A percentile compares a stretch with the other conserved stretches of the same genome.
Evolutionary conservation across 2,329 filamentous ascomycete genomes (phyloP).

Genomic region (Aspergillus nomiae): DNA sequence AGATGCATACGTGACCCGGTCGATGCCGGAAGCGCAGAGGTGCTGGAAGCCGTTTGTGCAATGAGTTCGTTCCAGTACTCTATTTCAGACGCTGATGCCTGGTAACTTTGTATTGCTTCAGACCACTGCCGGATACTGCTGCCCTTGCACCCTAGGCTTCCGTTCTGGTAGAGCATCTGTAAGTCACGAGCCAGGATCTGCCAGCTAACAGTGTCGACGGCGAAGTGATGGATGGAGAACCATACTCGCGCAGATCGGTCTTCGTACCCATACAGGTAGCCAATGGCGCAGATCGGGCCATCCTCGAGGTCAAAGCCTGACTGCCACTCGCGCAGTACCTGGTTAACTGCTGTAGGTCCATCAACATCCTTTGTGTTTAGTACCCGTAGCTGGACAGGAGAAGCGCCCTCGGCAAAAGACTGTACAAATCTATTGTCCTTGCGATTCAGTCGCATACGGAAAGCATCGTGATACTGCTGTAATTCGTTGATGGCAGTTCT

Average conservation of each 20-base stretch:
- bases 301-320: neutral
- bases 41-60: neutral
- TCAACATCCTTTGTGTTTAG: neutral
- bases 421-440: neutral
- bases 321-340: neutral
- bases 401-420: neutral
- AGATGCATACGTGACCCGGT: neutral
- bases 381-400: neutral
- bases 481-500: neutral
- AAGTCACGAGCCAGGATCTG: neutral
- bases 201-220: neutral
- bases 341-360: neutral
- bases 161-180: neutral
- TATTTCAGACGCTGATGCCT: neutral
- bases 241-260: neutral
- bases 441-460: neutral
- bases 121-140: neutral
- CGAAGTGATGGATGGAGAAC: neutral
- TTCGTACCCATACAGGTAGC: neutral
- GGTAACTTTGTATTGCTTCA: neutral
- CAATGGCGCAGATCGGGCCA: neutral
- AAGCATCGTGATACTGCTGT: neutral
- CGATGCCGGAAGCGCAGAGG: neutral
- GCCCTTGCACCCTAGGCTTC: neutral
- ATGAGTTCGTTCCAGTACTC: neutral